Evolutionary conservation across 225 moss, liverwort and hornwort species (phyloP), one percentile per base, ranked within the genome.

Genomic region (Rhytidiadelphus loreus): DNA sequence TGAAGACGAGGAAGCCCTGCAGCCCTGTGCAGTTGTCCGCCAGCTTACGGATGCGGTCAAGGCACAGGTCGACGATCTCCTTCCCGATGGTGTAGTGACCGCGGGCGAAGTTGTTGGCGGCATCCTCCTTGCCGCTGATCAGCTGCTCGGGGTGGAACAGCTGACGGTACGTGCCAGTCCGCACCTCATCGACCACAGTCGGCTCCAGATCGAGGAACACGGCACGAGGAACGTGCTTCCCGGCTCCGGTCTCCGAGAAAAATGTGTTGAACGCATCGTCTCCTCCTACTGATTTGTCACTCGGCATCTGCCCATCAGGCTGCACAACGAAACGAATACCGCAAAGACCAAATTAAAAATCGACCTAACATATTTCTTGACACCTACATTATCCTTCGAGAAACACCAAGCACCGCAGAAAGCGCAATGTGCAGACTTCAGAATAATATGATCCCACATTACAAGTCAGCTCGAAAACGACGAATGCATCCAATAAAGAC

Each of bases 301-400:
- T 92, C 18, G 93, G 93, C 93, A 93, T 93, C 86, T 93, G 93
- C 14, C 93, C 93, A 90, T 93, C 93, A 15, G 93, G 92, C 93
- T 93, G 91, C 88, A 87, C 52, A 17, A 37, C 4, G 20, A 23
- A 28, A 9, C 33, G 3, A 57, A 21, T 11, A 16, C 9, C 24
- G 10, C 7, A 7, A 13, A 44, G 17, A 55, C 11, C 44, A 43
- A 30, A 26, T 86, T 11, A 88, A 48, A 69, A 14, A 12, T 10
- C 62, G 43, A 37, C 12, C 37, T 33, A 16, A 77, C 39, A 13
- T 5, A 44, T 5, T 26, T 15, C 12, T 2, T 0, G 11, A 4
- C 33, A 61, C 23, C 64, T 53, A 82, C 91, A 89, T 87, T 83
- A 63, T 9, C 41, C 16, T 35, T 6, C 17, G 10, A 5, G n/a